A percentile compares a stretch with the other conserved stretches of the same genome.
These are phyloP conservation scores for Orbilia quercus DNA, from an alignment of 2,329 filamentous ascomycete species.

Conservation along the genomic window DNA sequence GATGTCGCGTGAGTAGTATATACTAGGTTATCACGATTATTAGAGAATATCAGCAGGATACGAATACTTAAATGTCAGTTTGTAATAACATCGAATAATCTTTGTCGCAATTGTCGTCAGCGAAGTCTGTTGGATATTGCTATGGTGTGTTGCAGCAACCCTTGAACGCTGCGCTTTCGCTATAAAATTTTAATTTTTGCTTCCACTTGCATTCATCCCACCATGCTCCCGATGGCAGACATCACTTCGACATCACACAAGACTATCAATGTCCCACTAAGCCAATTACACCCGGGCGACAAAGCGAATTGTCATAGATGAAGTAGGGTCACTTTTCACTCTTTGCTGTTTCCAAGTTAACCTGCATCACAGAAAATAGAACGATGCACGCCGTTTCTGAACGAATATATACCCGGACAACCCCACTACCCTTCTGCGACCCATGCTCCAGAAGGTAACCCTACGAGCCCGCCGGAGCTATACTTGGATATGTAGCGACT, in stretches of 20 bases:
- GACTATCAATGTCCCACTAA: not conserved
- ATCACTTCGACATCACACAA: slow-evolving; percentile 8
- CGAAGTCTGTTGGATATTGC: slow-evolving; percentile 38
- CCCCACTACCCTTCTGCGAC: slow-evolving; percentile 39
- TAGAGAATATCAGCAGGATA: no score
- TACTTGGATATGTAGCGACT: slow-evolving; percentile 56
- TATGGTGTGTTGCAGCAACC: slow-evolving; percentile 30
- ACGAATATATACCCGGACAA: slow-evolving; percentile 33
- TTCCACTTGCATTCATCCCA: slow-evolving; percentile 31
- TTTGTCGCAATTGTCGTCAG: no score
- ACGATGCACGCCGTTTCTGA: slow-evolving; percentile 28
- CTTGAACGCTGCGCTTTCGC: not conserved
- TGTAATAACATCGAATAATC: no score
- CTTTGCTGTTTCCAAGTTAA: not conserved
- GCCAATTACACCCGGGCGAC: slow-evolving; percentile 5
- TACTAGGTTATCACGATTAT: no score
- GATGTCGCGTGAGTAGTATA: slow-evolving; percentile 52
- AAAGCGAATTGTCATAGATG: slow-evolving; percentile 2
- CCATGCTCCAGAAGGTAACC: slow-evolving; percentile 53
- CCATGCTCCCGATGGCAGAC: slow-evolving; percentile 5
- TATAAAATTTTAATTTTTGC: slow-evolving; percentile 44
- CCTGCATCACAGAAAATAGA: not conserved
- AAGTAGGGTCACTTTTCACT: not conserved
- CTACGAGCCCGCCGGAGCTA: slow-evolving; percentile 50
- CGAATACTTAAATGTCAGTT: no score